Percentiles rank a stretch among this genome's conserved stretches.
Conservation (phyloP, 345 rosid species). For the Punica granatum region DNA sequence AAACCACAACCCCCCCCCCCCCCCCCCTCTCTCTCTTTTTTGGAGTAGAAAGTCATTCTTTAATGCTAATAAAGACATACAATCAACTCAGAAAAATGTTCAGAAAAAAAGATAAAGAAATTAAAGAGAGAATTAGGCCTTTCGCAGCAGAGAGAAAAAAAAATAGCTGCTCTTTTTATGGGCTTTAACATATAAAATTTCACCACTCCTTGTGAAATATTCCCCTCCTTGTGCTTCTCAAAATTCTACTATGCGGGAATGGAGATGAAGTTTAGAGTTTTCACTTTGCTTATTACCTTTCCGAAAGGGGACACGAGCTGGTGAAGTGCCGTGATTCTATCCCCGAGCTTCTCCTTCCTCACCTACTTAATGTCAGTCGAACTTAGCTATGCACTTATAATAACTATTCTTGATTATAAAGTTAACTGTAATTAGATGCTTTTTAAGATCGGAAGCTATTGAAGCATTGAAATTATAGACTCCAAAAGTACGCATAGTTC, state of each 20-base stretch:
- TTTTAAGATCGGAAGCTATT: not conserved
- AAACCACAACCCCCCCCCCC: no score
- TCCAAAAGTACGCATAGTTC: no score
- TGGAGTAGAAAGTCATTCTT: not conserved
- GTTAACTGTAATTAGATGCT: not conserved
- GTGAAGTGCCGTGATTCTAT: conserved; percentile 87
- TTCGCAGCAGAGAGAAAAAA: conserved; percentile 4
- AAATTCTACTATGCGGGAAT: not conserved
- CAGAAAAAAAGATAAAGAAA: conserved; percentile 3
- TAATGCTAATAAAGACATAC: conserved; percentile 9
- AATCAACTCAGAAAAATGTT: not conserved
- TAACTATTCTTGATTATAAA: not conserved
- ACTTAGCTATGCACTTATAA: not conserved
- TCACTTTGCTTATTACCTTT: conserved; percentile 38
- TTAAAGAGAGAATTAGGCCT: not conserved
- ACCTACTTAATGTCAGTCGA: conserved; percentile 28
- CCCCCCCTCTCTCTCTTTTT: no score
- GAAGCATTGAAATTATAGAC: no score
- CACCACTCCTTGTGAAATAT: not conserved
- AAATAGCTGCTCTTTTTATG: conserved; percentile 8
- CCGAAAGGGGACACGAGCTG: conserved; percentile 98
- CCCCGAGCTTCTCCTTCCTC: conserved; percentile 89
- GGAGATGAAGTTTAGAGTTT: not conserved
- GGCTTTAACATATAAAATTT: conserved; percentile 4
- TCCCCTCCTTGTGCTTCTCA: conserved; percentile 2